Conservation (phyloP, 305 asterid species). For the Solanum hybrid region DNA sequence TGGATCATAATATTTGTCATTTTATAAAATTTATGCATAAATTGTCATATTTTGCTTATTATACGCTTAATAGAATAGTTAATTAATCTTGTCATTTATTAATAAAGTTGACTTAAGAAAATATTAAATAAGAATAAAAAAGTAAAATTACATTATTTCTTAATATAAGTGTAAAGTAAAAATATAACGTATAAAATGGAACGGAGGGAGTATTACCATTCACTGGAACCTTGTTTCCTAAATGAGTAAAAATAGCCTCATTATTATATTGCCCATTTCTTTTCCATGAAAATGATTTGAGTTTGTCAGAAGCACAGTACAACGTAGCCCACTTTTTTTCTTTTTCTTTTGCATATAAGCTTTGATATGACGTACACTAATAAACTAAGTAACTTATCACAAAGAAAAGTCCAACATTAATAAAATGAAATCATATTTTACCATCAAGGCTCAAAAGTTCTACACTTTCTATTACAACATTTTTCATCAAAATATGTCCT, state of each 20-base stretch:
- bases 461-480: neutral
- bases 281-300: neutral
- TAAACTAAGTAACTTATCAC: neutral
- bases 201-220: neutral
- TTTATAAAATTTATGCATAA: too few species aligned
- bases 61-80: too few species aligned
- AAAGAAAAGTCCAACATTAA: neutral
- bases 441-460: neutral
- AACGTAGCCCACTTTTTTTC: neutral
- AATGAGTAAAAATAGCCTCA: neutral
- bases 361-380: neutral
- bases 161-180: fast-evolving
- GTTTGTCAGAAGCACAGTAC: neutral
- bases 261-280: neutral
- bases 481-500: neutral
- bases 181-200: fast-evolving
- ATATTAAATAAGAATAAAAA: fast-evolving
- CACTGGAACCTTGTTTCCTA: neutral
- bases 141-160: fast-evolving
- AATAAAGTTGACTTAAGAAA: too few species aligned
- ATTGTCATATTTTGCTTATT: too few species aligned
- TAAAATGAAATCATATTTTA: neutral
- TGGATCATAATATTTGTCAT: fast-evolving
- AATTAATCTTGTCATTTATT: too few species aligned
- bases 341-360: neutral